These are phyloP conservation scores for Spathaspora boniae DNA, from an alignment of 805 yeast genomes.

Conservation along the genomic window DNA sequence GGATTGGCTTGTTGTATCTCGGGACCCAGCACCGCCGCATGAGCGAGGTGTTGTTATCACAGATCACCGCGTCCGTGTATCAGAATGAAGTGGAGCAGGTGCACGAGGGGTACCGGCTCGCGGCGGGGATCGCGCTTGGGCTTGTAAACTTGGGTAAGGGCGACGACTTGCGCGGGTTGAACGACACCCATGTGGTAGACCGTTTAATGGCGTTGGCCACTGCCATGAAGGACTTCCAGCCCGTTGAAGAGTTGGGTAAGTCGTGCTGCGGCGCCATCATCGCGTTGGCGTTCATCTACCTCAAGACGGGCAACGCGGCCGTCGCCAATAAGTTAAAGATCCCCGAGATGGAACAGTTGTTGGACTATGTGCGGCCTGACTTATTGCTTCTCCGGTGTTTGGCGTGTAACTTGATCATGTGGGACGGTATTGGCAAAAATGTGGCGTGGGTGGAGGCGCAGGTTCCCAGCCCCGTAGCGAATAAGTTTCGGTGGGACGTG, in stretches of 20 bases:
- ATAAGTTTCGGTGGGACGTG: slow-evolving; percentile 19
- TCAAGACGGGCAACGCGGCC: slow-evolving; percentile 58
- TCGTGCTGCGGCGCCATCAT: slow-evolving; percentile 71
- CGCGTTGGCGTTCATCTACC: slow-evolving; percentile 70
- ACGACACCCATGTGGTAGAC: slow-evolving; percentile 64
- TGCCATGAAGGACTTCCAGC: slow-evolving; percentile 60
- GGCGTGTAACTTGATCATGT: slow-evolving; percentile 63
- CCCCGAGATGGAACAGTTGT: slow-evolving; percentile 55
- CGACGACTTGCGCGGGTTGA: slow-evolving; percentile 51
- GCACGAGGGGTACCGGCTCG: slow-evolving; percentile 77
- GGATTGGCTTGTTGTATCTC: slow-evolving; percentile 80
- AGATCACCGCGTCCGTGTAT: slow-evolving; percentile 52
- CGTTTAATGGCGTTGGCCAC: slow-evolving; percentile 54
- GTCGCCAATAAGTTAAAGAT: slow-evolving; percentile 61
- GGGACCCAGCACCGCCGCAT: slow-evolving; percentile 80
- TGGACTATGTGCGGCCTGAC: slow-evolving; percentile 79
- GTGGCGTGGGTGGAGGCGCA: slow-evolving; percentile 55
- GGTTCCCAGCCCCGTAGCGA: slow-evolving; percentile 47
- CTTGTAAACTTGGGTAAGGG: slow-evolving; percentile 79
- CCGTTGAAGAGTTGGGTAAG: slow-evolving; percentile 54
- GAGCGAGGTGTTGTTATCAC: slow-evolving; percentile 74
- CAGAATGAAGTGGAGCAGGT: slow-evolving; percentile 55
- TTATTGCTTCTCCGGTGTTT: slow-evolving; percentile 61
- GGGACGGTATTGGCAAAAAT: slow-evolving; percentile 57
- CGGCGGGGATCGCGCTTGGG: slow-evolving; percentile 89